These are phyloP conservation scores for Colletotrichum kahawae DNA, from an alignment of 2,329 filamentous ascomycete species.

Conservation along the genomic window DNA sequence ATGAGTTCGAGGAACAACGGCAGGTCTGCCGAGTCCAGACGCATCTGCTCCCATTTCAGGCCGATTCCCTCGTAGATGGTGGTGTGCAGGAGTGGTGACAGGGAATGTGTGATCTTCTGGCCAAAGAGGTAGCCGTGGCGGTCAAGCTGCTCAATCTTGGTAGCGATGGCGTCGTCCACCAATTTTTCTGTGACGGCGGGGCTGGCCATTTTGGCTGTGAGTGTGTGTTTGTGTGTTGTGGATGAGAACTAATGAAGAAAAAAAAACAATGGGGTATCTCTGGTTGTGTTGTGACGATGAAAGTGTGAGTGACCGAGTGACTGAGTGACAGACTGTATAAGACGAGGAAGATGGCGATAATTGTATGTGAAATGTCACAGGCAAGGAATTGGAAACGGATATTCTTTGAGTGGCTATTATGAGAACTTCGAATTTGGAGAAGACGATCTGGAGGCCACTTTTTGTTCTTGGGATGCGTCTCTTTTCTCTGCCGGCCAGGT, in stretches of 20 bases:
- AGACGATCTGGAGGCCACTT: conserved; percentile 1
- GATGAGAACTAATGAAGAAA: not conserved
- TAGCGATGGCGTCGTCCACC: conserved; percentile 5
- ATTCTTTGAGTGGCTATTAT: not conserved
- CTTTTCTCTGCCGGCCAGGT: not conserved
- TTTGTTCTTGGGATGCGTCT: not conserved
- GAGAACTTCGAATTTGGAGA: not conserved
- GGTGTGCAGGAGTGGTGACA: conserved; percentile 60
- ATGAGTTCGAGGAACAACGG: conserved; percentile 54
- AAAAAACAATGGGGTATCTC: not conserved
- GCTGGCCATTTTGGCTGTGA: not conserved
- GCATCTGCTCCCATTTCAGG: conserved; percentile 55
- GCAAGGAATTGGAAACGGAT: not conserved
- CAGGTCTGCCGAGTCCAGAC: conserved; percentile 58
- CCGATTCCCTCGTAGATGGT: conserved; percentile 57
- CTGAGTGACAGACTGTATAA: not conserved
- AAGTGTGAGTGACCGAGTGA: not conserved
- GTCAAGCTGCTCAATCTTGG: conserved; percentile 35
- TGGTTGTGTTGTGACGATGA: not conserved
- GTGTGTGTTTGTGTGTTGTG: not conserved
- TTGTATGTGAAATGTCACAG: not conserved
- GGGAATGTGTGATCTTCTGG: conserved; percentile 58
- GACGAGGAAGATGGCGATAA: not conserved
- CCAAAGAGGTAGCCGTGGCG: conserved; percentile 62
- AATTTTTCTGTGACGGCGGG: not conserved